A percentile compares a stretch with the other conserved stretches of the same genome.
Evolutionary conservation across 805 yeast genomes (phyloP).

Genomic region (Yarrowia deformans): DNA sequence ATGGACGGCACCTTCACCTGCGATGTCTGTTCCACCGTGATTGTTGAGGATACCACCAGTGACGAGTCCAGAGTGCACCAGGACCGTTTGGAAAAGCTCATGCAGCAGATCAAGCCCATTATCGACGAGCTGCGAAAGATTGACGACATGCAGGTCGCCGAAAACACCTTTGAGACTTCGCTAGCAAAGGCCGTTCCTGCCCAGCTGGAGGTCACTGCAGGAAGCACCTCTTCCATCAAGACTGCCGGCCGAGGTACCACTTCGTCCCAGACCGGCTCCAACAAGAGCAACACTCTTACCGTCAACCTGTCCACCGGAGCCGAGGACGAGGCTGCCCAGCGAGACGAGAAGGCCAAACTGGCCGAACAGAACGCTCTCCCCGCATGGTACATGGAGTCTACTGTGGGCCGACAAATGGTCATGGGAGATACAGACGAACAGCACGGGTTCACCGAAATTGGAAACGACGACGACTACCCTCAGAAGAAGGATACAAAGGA

Average conservation of each 20-base stretch:
- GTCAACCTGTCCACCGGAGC: constrained; percentile 86
- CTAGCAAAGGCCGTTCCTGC: constrained; percentile 86
- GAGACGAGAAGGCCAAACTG: constrained; percentile 71
- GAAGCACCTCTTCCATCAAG: constrained; percentile 39
- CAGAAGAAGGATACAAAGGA: constrained; percentile 60
- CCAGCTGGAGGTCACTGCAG: constrained; percentile 42
- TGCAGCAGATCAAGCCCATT: constrained; percentile 89
- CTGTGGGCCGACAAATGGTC: constrained; percentile 72
- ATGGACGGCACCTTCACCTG: constrained; percentile 85
- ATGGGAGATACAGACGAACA: constrained; percentile 41
- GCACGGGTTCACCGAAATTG: constrained; percentile 34
- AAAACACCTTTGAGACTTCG: constrained; percentile 87
- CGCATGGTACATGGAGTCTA: constrained; percentile 91
- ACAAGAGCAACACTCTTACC: constrained; percentile 62
- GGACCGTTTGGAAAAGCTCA: constrained; percentile 78
- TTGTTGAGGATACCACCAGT: constrained; percentile 88
- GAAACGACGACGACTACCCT: constrained; percentile 25
- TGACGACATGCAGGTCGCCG: constrained; percentile 80
- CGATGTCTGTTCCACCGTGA: constrained; percentile 76
- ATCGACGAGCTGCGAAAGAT: constrained; percentile 82
- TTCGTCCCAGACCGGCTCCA: constrained; percentile 33
- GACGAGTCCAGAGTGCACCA: constrained; percentile 83
- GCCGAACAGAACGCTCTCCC: constrained; percentile 94
- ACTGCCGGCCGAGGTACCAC: constrained; percentile 41
- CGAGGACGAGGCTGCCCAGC: constrained; percentile 73